A percentile compares a stretch with the other conserved stretches of the same genome.
phyloP scores from a whole-genome alignment of 176 grass and related monocot species.

The Olyra latifolia region DNA sequence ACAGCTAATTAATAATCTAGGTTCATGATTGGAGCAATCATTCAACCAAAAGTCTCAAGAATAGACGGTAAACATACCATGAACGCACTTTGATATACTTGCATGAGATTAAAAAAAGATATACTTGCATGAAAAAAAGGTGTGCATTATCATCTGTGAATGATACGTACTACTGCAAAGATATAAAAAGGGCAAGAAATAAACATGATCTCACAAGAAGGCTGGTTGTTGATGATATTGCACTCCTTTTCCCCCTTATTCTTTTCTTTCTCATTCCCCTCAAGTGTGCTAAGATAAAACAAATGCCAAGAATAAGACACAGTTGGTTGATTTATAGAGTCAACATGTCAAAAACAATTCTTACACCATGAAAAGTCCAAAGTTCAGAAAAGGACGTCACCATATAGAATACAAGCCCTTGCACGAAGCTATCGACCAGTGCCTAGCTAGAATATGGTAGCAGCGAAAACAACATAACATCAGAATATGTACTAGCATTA shows the following conservation, averaged over 20 bases:
- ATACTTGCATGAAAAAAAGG: not conserved
- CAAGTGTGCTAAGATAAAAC: constrained; percentile 6
- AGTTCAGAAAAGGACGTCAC: constrained; percentile 8
- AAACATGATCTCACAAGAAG: constrained; percentile 8
- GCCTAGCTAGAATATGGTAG: constrained; percentile 27
- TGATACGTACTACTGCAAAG: not conserved
- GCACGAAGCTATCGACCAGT: not conserved
- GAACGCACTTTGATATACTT: constrained; percentile 13
- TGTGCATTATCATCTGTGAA: not conserved
- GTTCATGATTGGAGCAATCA: constrained; percentile 45
- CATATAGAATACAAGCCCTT: constrained; percentile 10
- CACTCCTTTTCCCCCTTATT: not conserved
- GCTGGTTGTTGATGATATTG: not conserved
- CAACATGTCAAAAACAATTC: constrained; percentile 17
- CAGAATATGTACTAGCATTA: constrained; percentile 39
- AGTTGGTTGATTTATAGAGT: not conserved
- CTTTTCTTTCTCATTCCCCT: constrained; percentile 3
- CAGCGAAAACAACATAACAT: constrained; percentile 11
- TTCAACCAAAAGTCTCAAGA: constrained; percentile 26
- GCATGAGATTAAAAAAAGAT: not conserved
- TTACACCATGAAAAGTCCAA: constrained; percentile 3
- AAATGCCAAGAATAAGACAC: not conserved
- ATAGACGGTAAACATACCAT: constrained; percentile 12
- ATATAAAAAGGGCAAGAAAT: not conserved
- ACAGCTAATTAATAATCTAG: constrained; percentile 8